phyloP scores from a whole-genome alignment of 2,329 filamentous ascomycete genomes.

The Davidsoniella virescens region DNA sequence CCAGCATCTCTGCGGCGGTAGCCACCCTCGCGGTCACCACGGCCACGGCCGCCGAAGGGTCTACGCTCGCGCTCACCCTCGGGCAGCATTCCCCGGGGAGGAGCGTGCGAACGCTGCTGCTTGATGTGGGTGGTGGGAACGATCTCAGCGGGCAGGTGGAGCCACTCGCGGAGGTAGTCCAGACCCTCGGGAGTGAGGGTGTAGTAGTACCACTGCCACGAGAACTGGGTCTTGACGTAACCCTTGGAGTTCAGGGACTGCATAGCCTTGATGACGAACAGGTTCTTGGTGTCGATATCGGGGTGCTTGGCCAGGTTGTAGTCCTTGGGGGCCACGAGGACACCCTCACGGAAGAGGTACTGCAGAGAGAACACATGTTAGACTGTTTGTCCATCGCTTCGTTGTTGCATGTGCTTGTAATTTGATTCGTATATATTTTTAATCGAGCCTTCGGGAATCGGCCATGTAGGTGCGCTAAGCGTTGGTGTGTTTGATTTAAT shows the following conservation, averaged over 20 bases:
- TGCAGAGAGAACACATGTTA: conserved; percentile 22
- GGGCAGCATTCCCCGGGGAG: conserved; percentile 96
- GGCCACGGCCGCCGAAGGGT: conserved; percentile 68
- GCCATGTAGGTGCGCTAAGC: neutral
- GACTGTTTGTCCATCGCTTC: neutral
- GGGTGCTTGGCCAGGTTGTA: conserved; percentile 95
- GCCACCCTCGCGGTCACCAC: conserved; percentile 68
- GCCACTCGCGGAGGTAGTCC: conserved; percentile 99
- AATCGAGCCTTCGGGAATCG: conserved; percentile 3
- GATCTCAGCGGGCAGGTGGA: conserved; percentile 98
- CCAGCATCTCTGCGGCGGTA: conserved; percentile 83
- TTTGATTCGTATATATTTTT: neutral
- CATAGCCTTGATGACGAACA: conserved; percentile 96
- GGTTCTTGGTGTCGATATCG: conserved; percentile 99
- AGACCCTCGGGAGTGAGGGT: conserved; percentile 98
- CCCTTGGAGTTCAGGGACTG: conserved; percentile 97
- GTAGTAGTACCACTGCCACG: conserved; percentile 99
- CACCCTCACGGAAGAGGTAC: conserved; percentile 91
- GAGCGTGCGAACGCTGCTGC: conserved; percentile 97
- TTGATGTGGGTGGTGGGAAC: conserved; percentile 99
- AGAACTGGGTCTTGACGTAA: conserved; percentile 99
- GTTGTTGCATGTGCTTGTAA: neutral
- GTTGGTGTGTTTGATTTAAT: neutral
- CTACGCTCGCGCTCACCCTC: conserved; percentile 68
- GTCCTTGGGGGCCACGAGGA: conserved; percentile 98